Percentiles rank a stretch among this genome's conserved stretches.
These are phyloP conservation scores for Rhodotorula taiwanensis DNA, from an alignment of 768 basidiomycete genomes.

Conservation along the genomic window DNA sequence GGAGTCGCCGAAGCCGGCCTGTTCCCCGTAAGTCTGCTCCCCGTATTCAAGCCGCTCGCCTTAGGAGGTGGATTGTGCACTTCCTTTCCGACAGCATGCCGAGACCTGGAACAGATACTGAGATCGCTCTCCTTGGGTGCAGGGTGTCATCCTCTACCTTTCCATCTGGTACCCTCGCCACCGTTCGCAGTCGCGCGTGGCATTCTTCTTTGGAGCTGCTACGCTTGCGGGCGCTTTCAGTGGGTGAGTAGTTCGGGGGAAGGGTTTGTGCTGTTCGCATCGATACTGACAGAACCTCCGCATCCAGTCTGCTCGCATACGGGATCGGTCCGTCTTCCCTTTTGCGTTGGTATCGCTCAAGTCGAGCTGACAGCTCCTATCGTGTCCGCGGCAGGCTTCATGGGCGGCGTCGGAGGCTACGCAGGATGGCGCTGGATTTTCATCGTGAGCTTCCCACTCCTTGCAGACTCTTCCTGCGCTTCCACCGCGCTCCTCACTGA, in stretches of 20 bases:
- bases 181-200: slow-evolving; percentile 36
- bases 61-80: too few species aligned
- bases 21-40: background rate
- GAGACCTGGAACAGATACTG: too few species aligned
- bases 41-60: too few species aligned
- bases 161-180: slow-evolving; percentile 31
- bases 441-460: background rate
- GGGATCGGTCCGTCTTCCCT: too few species aligned
- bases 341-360: too few species aligned
- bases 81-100: too few species aligned
- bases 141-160: slow-evolving; percentile 22
- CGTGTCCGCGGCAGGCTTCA: too few species aligned
- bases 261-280: background rate
- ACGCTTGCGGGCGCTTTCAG: slow-evolving; percentile 32
- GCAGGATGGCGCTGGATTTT: slow-evolving; percentile 37
- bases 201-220: slow-evolving; percentile 37
- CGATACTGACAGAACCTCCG: background rate
- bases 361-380: too few species aligned
- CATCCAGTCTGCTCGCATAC: slow-evolving; percentile 34
- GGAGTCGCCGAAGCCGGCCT: slow-evolving; percentile 21
- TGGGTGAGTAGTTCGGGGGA: background rate
- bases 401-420: slow-evolving; percentile 36
- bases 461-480: too few species aligned
- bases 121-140: too few species aligned
- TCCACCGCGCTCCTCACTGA: background rate